Conservation (phyloP, 441 rosid species). For the California macrophylla region DNA sequence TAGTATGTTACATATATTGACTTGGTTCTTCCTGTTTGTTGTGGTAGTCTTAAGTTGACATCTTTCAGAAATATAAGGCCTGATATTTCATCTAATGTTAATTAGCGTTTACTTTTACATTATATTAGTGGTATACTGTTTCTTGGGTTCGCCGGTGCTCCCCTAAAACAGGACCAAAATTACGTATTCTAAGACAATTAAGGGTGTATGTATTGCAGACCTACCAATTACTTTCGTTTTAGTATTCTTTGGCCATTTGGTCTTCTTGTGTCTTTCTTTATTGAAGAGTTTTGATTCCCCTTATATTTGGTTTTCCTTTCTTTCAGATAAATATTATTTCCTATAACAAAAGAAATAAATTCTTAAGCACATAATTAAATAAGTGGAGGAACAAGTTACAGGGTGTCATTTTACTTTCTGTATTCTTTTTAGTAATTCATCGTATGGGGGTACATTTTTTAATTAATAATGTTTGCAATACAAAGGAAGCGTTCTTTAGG, state of each 20-base stretch:
- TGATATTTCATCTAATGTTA: neutral
- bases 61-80: neutral
- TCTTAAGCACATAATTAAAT: neutral
- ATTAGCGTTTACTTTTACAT: neutral
- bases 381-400: neutral
- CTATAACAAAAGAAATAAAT: neutral
- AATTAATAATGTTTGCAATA: neutral
- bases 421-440: neutral
- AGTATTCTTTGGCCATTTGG: neutral
- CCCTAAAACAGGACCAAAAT: neutral
- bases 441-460: neutral
- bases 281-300: neutral
- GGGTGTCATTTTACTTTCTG: neutral
- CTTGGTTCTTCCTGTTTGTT: neutral
- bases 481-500: neutral
- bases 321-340: neutral
- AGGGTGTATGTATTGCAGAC: neutral
- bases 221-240: neutral
- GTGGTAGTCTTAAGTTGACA: neutral
- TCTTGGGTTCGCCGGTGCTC: neutral
- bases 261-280: neutral
- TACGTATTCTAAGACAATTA: neutral
- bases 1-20: constrained; percentile 54
- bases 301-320: neutral
- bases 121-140: neutral